Percentiles rank a stretch among this genome's conserved stretches.
phyloP scores from a whole-genome alignment of 352 stramenopile genomes.

The Phytophthora kernoviae region DNA sequence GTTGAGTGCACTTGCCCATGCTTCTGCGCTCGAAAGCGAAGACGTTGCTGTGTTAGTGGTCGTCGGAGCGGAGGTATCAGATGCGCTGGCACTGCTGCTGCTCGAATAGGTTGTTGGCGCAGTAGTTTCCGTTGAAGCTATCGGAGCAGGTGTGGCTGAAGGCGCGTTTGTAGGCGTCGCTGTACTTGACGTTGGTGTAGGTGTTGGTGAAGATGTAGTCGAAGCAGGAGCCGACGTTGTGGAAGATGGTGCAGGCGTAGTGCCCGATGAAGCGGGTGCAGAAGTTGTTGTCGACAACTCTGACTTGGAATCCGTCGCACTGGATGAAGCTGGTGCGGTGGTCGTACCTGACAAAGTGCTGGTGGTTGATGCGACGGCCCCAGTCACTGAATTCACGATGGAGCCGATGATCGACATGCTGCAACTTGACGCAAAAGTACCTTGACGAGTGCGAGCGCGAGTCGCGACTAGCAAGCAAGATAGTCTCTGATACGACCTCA shows the following conservation, averaged over 20 bases:
- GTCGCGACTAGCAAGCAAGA: slow-evolving; percentile 5
- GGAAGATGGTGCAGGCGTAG: slow-evolving; percentile 7
- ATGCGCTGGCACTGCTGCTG: background rate
- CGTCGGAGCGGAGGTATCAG: background rate
- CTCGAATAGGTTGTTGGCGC: background rate
- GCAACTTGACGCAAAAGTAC: background rate
- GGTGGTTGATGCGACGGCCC: slow-evolving; percentile 15
- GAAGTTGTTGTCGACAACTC: background rate
- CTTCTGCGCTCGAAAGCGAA: background rate
- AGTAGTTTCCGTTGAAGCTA: background rate
- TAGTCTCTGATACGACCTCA: slow-evolving; percentile 14
- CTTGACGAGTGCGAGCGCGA: background rate
- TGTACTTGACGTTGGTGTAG: background rate
- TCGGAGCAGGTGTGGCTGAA: slow-evolving; percentile 6
- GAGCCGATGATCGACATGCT: slow-evolving; percentile 25
- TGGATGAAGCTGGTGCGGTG: background rate
- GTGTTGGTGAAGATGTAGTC: background rate
- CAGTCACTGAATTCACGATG: slow-evolving; percentile 19
- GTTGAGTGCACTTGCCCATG: slow-evolving; percentile 1
- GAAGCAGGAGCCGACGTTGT: slow-evolving; percentile 7
- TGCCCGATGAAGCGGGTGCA: background rate
- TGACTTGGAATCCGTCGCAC: background rate
- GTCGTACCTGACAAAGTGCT: slow-evolving; percentile 15
- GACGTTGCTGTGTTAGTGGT: background rate
- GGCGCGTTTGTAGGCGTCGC: background rate